phyloP scores from a whole-genome alignment of 192 early-diverging fungal species.

The Rhizophagus clarus region DNA sequence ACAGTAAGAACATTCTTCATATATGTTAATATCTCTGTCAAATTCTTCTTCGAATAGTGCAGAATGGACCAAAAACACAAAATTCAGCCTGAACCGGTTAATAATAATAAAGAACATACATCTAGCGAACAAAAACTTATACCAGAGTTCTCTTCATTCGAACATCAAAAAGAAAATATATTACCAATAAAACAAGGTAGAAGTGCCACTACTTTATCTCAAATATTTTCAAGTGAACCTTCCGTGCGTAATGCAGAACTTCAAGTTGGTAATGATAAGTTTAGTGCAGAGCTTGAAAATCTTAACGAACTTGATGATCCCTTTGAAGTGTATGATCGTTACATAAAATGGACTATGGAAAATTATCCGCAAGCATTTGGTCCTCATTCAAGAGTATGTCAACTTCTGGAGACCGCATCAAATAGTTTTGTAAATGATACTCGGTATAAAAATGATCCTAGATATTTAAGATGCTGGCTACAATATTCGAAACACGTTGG shows the following conservation, averaged over 20 bases:
- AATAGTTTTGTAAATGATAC: conserved; percentile 51
- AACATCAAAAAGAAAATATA: conserved; percentile 82
- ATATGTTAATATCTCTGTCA: background rate
- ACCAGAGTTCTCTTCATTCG: conserved; percentile 46
- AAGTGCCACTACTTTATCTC: conserved; percentile 49
- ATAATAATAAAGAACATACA: background rate
- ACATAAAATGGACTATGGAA: conserved; percentile 64
- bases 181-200: conserved; percentile 66
- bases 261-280: conserved; percentile 31
- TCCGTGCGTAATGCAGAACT: conserved; percentile 35
- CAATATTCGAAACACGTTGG: conserved; percentile 56
- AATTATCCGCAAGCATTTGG: conserved; percentile 61
- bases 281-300: conserved; percentile 37
- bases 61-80: background rate
- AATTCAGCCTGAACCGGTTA: background rate
- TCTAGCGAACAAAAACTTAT: background rate
- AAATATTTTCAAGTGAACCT: conserved; percentile 36
- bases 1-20: background rate
- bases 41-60: background rate
- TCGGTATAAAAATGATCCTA: conserved; percentile 62
- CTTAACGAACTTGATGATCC: conserved; percentile 54
- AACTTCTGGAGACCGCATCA: conserved; percentile 53
- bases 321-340: conserved; percentile 61
- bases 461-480: conserved; percentile 48
- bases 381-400: conserved; percentile 51